These are phyloP conservation scores for Priceomyces castillae DNA, from an alignment of 805 yeast genomes.

Conservation along the genomic window DNA sequence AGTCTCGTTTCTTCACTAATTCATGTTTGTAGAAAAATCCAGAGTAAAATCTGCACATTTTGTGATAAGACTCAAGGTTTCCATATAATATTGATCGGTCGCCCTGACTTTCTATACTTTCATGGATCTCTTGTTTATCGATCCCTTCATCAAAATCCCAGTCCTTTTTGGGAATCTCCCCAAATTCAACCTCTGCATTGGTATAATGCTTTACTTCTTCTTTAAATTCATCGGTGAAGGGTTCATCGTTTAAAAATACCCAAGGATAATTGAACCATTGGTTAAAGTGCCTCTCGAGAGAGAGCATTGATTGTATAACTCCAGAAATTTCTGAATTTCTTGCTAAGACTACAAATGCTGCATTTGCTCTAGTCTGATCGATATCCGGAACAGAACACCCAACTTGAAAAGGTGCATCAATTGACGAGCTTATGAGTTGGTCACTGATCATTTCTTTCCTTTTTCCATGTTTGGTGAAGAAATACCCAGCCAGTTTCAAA, in stretches of 20 bases:
- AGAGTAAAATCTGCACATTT: constrained; percentile 92
- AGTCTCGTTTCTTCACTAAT: constrained; percentile 64
- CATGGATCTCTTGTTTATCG: constrained; percentile 46
- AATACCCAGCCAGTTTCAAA: no score
- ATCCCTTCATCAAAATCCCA: constrained; percentile 64
- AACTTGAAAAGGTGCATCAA: constrained; percentile 45
- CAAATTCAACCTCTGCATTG: constrained; percentile 67
- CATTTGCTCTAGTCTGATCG: constrained; percentile 57
- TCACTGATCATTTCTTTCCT: constrained; percentile 5
- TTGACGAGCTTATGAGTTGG: constrained; percentile 11
- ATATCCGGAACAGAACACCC: constrained; percentile 55
- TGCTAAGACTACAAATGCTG: constrained; percentile 80
- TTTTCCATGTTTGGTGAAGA: neutral
- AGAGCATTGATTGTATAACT: constrained; percentile 68
- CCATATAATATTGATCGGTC: constrained; percentile 86
- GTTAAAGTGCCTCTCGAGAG: constrained; percentile 84
- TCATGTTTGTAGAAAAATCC: constrained; percentile 83
- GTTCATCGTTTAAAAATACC: constrained; percentile 81
- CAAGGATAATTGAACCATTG: constrained; percentile 95
- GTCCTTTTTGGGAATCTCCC: constrained; percentile 50
- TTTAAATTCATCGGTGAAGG: constrained; percentile 65
- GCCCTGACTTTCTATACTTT: constrained; percentile 69
- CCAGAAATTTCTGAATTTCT: constrained; percentile 77
- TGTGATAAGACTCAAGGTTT: constrained; percentile 75
- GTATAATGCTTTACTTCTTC: constrained; percentile 50